Base-by-base conservation (phyloP, 2,329 filamentous ascomycete genomes). In the Colletotrichum brevisporum region DNA sequence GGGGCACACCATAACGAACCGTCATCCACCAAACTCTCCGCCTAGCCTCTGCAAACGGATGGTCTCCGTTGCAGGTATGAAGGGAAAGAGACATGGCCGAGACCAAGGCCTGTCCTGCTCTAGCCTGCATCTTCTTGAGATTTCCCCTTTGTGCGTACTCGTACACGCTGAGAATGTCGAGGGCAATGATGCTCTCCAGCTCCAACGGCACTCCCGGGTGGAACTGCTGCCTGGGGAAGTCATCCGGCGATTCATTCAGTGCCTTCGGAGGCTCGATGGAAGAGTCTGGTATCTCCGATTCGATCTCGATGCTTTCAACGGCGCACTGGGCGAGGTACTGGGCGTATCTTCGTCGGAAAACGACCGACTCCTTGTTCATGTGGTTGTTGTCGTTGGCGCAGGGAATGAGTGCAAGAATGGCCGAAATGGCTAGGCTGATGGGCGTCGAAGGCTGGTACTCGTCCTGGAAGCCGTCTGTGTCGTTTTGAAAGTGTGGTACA, bases 21-120 rank as follows among this genome's bases (percentile, higher is more conserved):
- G 84, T 86, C 83, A 86, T 86, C 85, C 85, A 87, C 85, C 85
- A 87, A 6, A 82, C 78, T 36, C 85, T 79, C 36, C 83, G 78
- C 71, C 81, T 81, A 13, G 83, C 83, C 71, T 87, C 85, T 0
- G 81, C 76, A 68, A 78, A 85, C 47, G 76, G 74, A 50, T 83
- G 80, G 41, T 83, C 79, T 5, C 79, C 76, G 5, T 73, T 76
- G 54, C 76, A 78, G 15, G 74, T 75, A 73, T 87, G 84, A 1
- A 87, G 75, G 6, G 77, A 79, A 26, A 84, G 72, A 39, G 79
- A 80, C 79, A 86, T 83, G 8, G 84, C 84, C 16, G 80, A 74
- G 68, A 84, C 78, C 45, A 87, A 72, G 3, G 85, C 85, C 64
- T 85, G 82, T 0, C 83, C 83, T 1, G 84, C 82, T 60, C 85